These are phyloP conservation scores for Trifolium pratense DNA, from an alignment of 306 rosid genomes.

Conservation along the genomic window DNA sequence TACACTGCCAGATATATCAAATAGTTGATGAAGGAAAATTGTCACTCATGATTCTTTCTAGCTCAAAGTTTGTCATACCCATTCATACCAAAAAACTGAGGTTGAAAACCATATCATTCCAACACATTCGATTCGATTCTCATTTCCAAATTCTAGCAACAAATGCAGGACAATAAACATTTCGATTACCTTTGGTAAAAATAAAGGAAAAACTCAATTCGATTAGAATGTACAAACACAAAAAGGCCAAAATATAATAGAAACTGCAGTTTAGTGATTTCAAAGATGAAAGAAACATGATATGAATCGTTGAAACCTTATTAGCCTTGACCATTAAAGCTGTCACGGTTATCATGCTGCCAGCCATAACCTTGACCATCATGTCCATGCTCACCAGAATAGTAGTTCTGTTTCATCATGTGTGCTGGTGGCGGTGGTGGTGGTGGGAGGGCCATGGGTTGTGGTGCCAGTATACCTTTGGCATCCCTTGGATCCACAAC, in stretches of 20 bases:
- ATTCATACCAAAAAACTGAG: not conserved
- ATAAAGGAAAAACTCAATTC: constrained; percentile 33
- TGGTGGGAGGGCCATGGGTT: constrained; percentile 59
- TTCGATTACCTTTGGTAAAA: constrained; percentile 16
- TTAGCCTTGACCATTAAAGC: constrained; percentile 63
- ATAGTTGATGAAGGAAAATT: not conserved
- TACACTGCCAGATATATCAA: not conserved
- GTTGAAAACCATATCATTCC: not conserved
- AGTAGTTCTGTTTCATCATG: constrained; percentile 59
- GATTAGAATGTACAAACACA: constrained; percentile 38
- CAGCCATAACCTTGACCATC: constrained; percentile 70
- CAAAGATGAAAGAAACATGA: constrained; percentile 32
- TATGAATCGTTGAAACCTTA: constrained; percentile 26
- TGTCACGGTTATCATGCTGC: constrained; percentile 73
- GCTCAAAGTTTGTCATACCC: not conserved
- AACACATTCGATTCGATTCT: not conserved
- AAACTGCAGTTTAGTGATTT: constrained; percentile 28
- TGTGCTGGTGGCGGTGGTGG: constrained; percentile 75
- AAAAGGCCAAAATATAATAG: constrained; percentile 27
- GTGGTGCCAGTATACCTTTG: constrained; percentile 73
- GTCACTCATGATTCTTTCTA: not conserved
- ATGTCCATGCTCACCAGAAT: constrained; percentile 64
- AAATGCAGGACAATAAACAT: not conserved
- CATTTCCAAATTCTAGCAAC: not conserved
- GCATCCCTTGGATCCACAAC: constrained; percentile 75